Conservation (phyloP, 768 basidiomycete genomes). For the Grammothele lineata region DNA sequence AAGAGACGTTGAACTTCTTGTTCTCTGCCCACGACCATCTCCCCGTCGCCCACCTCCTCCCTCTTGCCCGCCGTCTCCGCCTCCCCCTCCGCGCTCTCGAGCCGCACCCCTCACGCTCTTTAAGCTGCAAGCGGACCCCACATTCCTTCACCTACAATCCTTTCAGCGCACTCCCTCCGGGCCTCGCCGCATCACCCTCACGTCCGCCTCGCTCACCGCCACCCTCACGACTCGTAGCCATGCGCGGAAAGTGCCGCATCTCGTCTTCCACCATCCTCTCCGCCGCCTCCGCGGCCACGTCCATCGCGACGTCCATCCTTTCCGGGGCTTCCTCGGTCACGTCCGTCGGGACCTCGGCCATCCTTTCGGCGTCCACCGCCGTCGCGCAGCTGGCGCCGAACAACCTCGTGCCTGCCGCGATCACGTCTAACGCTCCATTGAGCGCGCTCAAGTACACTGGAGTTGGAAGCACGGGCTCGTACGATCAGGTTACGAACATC, state of each 20-base stretch:
- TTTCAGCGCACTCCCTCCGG: no score
- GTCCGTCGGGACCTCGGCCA: slow-evolving; percentile 10
- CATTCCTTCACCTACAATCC: no score
- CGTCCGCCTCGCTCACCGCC: no score
- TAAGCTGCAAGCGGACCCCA: no score
- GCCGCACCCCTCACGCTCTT: no score
- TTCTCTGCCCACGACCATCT: slow-evolving; percentile 4
- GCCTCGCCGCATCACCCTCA: no score
- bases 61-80: background rate
- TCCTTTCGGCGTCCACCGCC: slow-evolving; percentile 10
- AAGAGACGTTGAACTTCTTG: slow-evolving; percentile 5
- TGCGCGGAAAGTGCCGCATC: background rate
- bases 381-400: slow-evolving; percentile 15
- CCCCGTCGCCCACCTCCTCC: background rate
- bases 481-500: slow-evolving; percentile 27
- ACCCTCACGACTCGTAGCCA: background rate
- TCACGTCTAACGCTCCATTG: slow-evolving; percentile 21
- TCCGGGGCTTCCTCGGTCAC: slow-evolving; percentile 6
- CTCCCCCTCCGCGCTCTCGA: background rate
- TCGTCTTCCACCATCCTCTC: background rate
- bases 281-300: background rate
- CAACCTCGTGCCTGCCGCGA: slow-evolving; percentile 15
- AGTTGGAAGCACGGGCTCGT: slow-evolving; percentile 24
- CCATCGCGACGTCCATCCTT: slow-evolving; percentile 1
- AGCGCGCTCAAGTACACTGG: slow-evolving; percentile 24